Base-by-base conservation (phyloP, 2,329 filamentous ascomycete genomes). In the Fusarium nematophilum region DNA sequence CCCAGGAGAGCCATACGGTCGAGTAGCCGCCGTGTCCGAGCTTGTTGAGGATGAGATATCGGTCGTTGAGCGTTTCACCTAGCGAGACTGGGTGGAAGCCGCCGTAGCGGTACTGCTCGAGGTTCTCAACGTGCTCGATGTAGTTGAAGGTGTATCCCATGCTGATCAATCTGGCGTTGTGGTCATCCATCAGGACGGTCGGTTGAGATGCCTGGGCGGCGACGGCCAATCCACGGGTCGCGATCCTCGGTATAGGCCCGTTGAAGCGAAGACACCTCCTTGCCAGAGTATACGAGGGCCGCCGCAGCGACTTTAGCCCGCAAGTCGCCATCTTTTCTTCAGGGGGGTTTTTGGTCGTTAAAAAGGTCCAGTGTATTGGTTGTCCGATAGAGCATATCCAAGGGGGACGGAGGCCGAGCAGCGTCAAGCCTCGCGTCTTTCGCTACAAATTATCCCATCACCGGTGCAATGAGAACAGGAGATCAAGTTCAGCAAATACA, bases 1-100 rank as follows among this genome's bases (percentile, higher is more conserved):
- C 64, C 54, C 65, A 63, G 4, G 64, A 67, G 9, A 67, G 64
- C 64, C 64, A 67, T 1, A 65, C 64, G n/a, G 64, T 67, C n/a
- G 64, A 67, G 39, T 66, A 67, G 10, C 62, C 57, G 10, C 64
- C 64, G 15, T 67, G 62, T 8, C 64, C 64, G n/a, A 67, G 64
- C 52, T 67, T 67, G 26, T 67, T 59, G 23, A 67, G 61, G n/a
- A 67, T 50, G 21, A 64, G 47, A 30, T 67, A 67, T n/a, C 59
- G 64, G 34, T 56, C 33, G 39, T 67, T 62, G 53, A 66, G 60
- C n/a, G 60, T 64, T 42, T 66, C 64, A 15, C 64, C 64, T 3
- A 66, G 43, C 3, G 52, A 38, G 14, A 66, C 58, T 1, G 64
- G 64, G 14, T 66, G 64, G 26, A 65, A 66, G 17, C 60, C 64